Percentiles rank a stretch among this genome's conserved stretches.
Conservation (phyloP, 2,329 filamentous ascomycete species). For the Bipolaris zeicola region DNA sequence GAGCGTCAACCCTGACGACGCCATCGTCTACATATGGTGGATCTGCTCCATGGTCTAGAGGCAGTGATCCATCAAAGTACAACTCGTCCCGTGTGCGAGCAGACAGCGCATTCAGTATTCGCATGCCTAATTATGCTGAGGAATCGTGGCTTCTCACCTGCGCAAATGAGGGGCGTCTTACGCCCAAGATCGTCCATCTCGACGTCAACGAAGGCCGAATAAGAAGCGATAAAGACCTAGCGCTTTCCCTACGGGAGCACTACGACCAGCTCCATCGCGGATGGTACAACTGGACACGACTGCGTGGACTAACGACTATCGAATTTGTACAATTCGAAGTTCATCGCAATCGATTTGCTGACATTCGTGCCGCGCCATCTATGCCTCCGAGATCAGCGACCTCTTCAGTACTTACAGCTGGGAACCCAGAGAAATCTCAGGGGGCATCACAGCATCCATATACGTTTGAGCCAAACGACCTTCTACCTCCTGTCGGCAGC, state of each 20-base stretch:
- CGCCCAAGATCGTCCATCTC: constrained; percentile 47
- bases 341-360: constrained; percentile 49
- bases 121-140: constrained; percentile 24
- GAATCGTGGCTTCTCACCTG: constrained; percentile 48
- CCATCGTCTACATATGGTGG: constrained; percentile 38
- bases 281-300: constrained; percentile 40
- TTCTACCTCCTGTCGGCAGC: constrained; percentile 47
- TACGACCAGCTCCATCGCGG: constrained; percentile 42
- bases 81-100: constrained; percentile 31
- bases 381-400: constrained; percentile 38
- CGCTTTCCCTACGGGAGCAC: constrained; percentile 41
- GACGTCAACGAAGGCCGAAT: constrained; percentile 42
- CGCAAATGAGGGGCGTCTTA: constrained; percentile 45
- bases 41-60: constrained; percentile 25
- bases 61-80: constrained; percentile 25
- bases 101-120: constrained; percentile 35
- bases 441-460: constrained; percentile 38
- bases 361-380: constrained; percentile 46
- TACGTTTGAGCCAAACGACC: constrained; percentile 46
- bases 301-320: constrained; percentile 46
- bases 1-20: constrained; percentile 35
- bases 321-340: constrained; percentile 50
- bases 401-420: constrained; percentile 14
- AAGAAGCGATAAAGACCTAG: constrained; percentile 45
- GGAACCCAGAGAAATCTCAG: constrained; percentile 16